These are phyloP conservation scores for Danielozyma ontarioensis DNA, from an alignment of 805 yeast species.

Conservation along the genomic window DNA sequence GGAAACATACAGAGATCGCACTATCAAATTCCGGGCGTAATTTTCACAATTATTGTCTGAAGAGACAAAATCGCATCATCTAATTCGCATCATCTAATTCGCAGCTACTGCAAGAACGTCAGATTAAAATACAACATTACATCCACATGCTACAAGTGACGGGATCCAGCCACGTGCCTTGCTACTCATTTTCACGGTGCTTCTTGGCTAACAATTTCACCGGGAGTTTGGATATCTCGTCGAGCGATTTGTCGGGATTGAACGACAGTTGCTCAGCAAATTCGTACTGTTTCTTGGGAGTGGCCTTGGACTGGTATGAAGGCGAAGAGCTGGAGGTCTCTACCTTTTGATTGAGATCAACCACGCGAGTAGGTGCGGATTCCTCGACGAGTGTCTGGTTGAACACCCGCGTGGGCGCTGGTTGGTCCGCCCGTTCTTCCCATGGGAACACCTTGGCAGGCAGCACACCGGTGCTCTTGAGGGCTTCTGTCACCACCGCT, in stretches of 20 bases:
- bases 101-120: too few relatives aligned
- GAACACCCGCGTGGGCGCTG: slow-evolving; percentile 22
- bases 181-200: background rate
- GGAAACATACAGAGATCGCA: too few relatives aligned
- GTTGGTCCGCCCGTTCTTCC: slow-evolving; percentile 17
- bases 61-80: too few relatives aligned
- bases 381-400: too few relatives aligned
- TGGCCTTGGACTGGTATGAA: background rate
- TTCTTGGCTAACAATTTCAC: slow-evolving; percentile 18
- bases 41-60: too few relatives aligned
- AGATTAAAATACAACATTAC: too few relatives aligned
- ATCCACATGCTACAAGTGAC: too few relatives aligned
- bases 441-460: slow-evolving; percentile 21
- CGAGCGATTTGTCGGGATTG: slow-evolving; percentile 21
- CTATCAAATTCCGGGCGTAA: too few relatives aligned
- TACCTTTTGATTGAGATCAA: too few relatives aligned
- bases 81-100: too few relatives aligned
- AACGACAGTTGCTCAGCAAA: slow-evolving; percentile 4
- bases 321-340: too few relatives aligned
- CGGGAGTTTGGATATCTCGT: slow-evolving; percentile 22
- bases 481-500: slow-evolving; percentile 1
- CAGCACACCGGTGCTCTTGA: background rate
- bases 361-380: too few relatives aligned
- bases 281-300: background rate
- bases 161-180: background rate